phyloP scores from a whole-genome alignment of 495 filamentous ascomycete species.

The Echria macrotheca region DNA sequence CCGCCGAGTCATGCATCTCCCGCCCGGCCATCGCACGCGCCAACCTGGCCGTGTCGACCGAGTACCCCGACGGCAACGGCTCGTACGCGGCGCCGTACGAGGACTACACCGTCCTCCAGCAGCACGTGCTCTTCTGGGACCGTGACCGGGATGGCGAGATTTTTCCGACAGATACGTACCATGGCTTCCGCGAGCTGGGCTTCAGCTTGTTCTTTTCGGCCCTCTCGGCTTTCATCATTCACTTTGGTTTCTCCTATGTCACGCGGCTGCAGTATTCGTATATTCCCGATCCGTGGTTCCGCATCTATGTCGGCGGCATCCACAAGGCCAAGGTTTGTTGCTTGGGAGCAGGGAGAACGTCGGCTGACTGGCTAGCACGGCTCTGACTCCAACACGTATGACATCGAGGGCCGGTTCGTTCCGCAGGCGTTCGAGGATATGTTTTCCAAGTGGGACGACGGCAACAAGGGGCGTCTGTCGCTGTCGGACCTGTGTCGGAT shows the following conservation, averaged over 20 bases:
- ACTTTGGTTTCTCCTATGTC: slow-evolving; percentile 48
- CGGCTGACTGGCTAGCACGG: too few species aligned
- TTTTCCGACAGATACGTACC: slow-evolving; percentile 47
- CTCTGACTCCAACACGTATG: slow-evolving; percentile 48
- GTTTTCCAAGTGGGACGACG: slow-evolving; percentile 48
- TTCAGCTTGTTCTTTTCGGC: slow-evolving; percentile 44
- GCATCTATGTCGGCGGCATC: slow-evolving; percentile 44
- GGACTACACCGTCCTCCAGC: slow-evolving; percentile 40
- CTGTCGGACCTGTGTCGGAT: slow-evolving; percentile 16
- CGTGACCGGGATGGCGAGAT: slow-evolving; percentile 43
- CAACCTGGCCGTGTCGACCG: slow-evolving; percentile 30
- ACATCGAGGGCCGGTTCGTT: slow-evolving; percentile 49
- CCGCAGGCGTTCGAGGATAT: slow-evolving; percentile 54
- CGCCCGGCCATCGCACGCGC: slow-evolving; percentile 27
- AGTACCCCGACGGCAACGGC: slow-evolving; percentile 28
- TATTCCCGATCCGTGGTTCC: slow-evolving; percentile 40
- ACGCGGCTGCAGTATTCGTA: slow-evolving; percentile 37
- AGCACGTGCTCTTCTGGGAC: slow-evolving; percentile 51
- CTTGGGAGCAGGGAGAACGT: too few species aligned
- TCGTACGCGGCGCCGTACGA: slow-evolving; percentile 4
- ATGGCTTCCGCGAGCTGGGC: slow-evolving; percentile 48
- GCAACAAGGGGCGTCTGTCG: slow-evolving; percentile 16
- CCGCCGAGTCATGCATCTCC: slow-evolving; percentile 9
- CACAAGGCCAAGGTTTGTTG: slow-evolving; percentile 56
- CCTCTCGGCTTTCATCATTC: slow-evolving; percentile 42